Percentiles rank a stretch among this genome's conserved stretches.
phyloP scores from a whole-genome alignment of 1,139 yeast species.

The Yamadazyma atlantica region DNA sequence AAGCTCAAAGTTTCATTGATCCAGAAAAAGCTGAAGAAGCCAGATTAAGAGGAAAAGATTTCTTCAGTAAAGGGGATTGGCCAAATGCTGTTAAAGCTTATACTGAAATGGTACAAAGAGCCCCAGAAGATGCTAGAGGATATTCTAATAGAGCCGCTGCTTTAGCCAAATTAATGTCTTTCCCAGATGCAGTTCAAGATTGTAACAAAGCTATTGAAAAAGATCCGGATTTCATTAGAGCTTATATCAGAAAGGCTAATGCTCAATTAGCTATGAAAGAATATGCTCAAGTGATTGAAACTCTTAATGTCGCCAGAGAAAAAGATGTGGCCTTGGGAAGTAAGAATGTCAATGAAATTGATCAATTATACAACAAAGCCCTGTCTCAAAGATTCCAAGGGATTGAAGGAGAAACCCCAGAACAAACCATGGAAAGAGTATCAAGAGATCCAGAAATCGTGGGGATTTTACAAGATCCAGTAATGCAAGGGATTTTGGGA shows the following conservation, averaged over 20 bases:
- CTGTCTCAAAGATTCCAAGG: conserved; percentile 74
- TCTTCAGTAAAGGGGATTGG: conserved; percentile 91
- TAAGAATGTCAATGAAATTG: conserved; percentile 73
- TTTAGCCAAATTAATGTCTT: conserved; percentile 87
- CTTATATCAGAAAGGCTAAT: conserved; percentile 94
- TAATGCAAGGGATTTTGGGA: conserved; percentile 90
- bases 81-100: conserved; percentile 95
- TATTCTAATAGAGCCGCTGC: conserved; percentile 99
- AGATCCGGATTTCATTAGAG: conserved; percentile 89
- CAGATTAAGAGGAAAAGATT: conserved; percentile 86
- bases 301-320: conserved; percentile 74
- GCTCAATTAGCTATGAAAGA: conserved; percentile 93
- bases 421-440: conserved; percentile 89
- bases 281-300: conserved; percentile 77
- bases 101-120: conserved; percentile 93
- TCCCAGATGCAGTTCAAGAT: conserved; percentile 95
- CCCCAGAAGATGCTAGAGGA: conserved; percentile 95
- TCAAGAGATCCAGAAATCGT: conserved; percentile 93
- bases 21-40: conserved; percentile 96
- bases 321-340: conserved; percentile 66
- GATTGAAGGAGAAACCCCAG: conserved; percentile 89
- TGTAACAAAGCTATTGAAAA: conserved; percentile 85
- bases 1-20: conserved; percentile 75
- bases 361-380: conserved; percentile 78
- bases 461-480: conserved; percentile 89